Evolutionary conservation across 768 basidiomycete genomes (phyloP).

Genomic region (Russula brevipes): DNA sequence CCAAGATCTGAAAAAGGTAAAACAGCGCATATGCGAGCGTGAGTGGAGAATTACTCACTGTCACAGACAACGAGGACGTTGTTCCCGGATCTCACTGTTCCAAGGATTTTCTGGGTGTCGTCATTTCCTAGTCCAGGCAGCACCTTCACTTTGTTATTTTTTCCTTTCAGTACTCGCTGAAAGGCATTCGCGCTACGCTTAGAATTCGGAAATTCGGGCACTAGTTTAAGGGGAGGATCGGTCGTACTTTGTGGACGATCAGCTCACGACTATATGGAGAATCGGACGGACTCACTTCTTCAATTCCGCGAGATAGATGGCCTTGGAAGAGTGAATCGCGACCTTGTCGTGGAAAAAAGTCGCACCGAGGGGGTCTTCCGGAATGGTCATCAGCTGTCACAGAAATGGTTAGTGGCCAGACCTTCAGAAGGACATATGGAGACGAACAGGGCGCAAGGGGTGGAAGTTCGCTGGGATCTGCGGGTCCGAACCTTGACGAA

Average conservation of each 20-base stretch:
- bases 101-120: neutral
- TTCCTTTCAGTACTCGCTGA: conserved; percentile 23
- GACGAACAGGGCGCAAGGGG: conserved; percentile 1
- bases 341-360: neutral
- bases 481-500: neutral
- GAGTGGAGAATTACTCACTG: neutral
- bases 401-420: neutral
- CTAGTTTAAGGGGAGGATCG: neutral
- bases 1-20: neutral
- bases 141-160: neutral
- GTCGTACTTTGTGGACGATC: neutral
- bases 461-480: neutral
- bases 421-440: neutral
- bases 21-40: neutral
- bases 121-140: neutral
- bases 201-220: neutral
- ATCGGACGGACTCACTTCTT: neutral
- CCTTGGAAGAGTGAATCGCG: neutral
- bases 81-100: neutral
- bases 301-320: neutral
- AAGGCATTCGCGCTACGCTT: neutral
- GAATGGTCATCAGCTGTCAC: neutral
- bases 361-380: neutral
- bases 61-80: neutral
- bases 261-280: neutral